These are phyloP conservation scores for Phanerochaete carnosa DNA, from an alignment of 768 basidiomycete species.

Conservation along the genomic window DNA sequence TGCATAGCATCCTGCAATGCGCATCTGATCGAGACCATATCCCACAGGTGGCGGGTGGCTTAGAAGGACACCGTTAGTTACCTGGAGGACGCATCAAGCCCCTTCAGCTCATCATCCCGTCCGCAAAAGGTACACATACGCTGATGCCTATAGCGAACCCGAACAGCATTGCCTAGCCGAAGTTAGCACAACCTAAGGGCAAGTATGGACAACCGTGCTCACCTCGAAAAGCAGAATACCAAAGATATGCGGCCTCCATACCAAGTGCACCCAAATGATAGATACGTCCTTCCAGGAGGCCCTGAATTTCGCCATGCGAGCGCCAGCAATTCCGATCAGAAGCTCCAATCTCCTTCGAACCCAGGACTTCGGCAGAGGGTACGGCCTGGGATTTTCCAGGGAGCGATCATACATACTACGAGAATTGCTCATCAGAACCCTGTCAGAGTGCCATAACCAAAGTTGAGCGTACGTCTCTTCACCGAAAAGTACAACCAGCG, in stretches of 20 bases:
- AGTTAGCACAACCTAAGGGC: background rate
- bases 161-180: constrained; percentile 45
- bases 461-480: constrained; percentile 53
- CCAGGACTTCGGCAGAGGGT: constrained; percentile 36
- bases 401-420: constrained; percentile 58
- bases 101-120: background rate
- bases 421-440: too few relatives aligned
- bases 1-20: constrained; percentile 47
- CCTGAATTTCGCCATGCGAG: constrained; percentile 51
- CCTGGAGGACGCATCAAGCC: constrained; percentile 28
- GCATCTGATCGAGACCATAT: constrained; percentile 43
- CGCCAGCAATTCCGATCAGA: constrained; percentile 56
- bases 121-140: constrained; percentile 22
- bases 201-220: background rate
- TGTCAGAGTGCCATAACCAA: background rate
- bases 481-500: constrained; percentile 52
- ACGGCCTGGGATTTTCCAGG: constrained; percentile 29
- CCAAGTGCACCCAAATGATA: constrained; percentile 40
- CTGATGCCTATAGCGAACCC: constrained; percentile 61
- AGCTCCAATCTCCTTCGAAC: constrained; percentile 51
- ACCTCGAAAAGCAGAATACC: constrained; percentile 49
- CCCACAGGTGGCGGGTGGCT: constrained; percentile 48
- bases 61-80: constrained; percentile 59
- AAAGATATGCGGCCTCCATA: constrained; percentile 60
- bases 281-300: constrained; percentile 42